A percentile compares a stretch with the other conserved stretches of the same genome.
Evolutionary conservation across 2,329 filamentous ascomycete genomes (phyloP).

Genomic region (Monosporascus ibericus): DNA sequence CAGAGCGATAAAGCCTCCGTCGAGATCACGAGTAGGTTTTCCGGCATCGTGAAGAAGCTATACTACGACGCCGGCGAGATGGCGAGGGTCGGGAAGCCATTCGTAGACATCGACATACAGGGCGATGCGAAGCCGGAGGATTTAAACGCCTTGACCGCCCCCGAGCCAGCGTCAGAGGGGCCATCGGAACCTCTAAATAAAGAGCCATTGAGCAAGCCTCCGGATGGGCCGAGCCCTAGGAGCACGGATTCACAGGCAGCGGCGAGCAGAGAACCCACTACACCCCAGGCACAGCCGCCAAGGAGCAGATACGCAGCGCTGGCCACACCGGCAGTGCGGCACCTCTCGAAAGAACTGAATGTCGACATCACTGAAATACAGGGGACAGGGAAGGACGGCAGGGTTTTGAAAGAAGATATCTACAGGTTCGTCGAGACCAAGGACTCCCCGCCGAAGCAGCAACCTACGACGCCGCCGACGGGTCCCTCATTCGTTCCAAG

Average conservation of each 20-base stretch:
- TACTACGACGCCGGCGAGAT: constrained; percentile 96
- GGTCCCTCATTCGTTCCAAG: constrained; percentile 25
- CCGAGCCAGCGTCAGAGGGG: constrained; percentile 24
- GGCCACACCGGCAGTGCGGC: constrained; percentile 87
- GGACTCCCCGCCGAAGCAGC: constrained; percentile 9
- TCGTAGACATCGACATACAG: constrained; percentile 91
- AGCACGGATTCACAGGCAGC: constrained; percentile 4
- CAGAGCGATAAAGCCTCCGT: constrained; percentile 92
- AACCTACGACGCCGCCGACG: constrained; percentile 12
- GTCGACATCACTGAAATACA: constrained; percentile 72
- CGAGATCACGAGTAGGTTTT: constrained; percentile 92
- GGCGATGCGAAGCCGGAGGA: constrained; percentile 65
- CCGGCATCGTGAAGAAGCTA: constrained; percentile 91
- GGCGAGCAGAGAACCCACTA: constrained; percentile 3
- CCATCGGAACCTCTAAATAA: constrained; percentile 19
- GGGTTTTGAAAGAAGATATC: constrained; percentile 90
- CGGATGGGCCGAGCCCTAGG: constrained; percentile 6
- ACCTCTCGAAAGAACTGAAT: constrained; percentile 73
- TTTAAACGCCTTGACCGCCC: constrained; percentile 32
- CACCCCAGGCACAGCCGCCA: constrained; percentile 20
- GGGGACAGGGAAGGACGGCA: constrained; percentile 84
- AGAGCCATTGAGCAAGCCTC: constrained; percentile 14
- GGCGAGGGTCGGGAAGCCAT: constrained; percentile 88
- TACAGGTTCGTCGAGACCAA: constrained; percentile 59
- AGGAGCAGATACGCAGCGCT: constrained; percentile 65